Evolutionary conservation across 2,329 filamentous ascomycete genomes (phyloP), one percentile per base, ranked within the genome.

Genomic region (Cladosporium sp.): DNA sequence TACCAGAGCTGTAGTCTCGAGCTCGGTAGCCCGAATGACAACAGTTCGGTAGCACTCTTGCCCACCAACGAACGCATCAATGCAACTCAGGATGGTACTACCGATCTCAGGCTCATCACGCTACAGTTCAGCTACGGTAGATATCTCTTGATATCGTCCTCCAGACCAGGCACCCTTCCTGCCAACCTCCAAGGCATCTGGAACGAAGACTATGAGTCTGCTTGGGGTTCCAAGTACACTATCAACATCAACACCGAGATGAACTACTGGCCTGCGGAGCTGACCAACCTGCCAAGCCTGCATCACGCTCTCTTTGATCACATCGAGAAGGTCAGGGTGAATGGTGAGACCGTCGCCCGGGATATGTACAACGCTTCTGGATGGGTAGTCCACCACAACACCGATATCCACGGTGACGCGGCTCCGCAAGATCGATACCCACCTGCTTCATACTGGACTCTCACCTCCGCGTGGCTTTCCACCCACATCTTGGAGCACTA

Each of bases 191-290:
- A 86, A 70, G 85, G 86, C 0, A 78, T 79, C 21, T 88, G 86
- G 86, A 81, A 80, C 5, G 79, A 84, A 53, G 73, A 77, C 0
- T 71, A 83, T 2, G 68, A 69, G 0, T 76, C 80, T 4, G 79
- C 81, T 0, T 86, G 86, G 86, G 79, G 80, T 14, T 81, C 78
- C 2, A 85, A 88, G 68, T 88, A 86, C 64, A 85, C 86, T 61
- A 78, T 81, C 46, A 85, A 88, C 67, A 87, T 88, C 70, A 88
- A 88, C 65, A 65, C 87, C 0, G 84, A 88, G 68, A 88, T 87
- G 86, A 88, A 87, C 66, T 81, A 87, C 69, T 88, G 86, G 85
- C 77, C 76, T 1, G 80, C 81, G 2, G 84, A 86, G 36, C 79
- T 84, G 61, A 85, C 83, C 0, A 84, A 84, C 0, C 74, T 87